Evolutionary conservation across 2,329 filamentous ascomycete genomes (phyloP), one percentile per base, ranked within the genome.

Genomic region (Aspergillus pseudoglaucus): DNA sequence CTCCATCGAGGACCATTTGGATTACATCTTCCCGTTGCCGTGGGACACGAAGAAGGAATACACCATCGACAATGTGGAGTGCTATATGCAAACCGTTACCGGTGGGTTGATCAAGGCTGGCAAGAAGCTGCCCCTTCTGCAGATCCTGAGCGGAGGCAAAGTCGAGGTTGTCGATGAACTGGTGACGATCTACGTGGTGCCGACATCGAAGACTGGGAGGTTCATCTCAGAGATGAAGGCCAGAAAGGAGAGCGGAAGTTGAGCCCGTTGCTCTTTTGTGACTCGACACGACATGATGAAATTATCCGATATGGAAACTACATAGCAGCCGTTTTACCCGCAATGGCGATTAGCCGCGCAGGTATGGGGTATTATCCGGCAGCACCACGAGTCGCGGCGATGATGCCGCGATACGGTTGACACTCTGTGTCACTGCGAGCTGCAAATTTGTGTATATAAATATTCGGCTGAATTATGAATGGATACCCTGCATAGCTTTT

Each of bases 51-150:
- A 77, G 51, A 69, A 77, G 1, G 82, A 82, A 59, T 96, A 95
- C 67, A 79, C 73, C 1, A 58, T 76, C 1, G 74, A 75, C 0
- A 74, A 70, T 1, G 88, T 95, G 4, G 90, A 95, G 57, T 93
- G 88, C 61, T 97, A 88, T 67, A 85, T 95, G 75, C 90, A 96
- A 74, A 97, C 90, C 0, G 70, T 71, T 3, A 74, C 76, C 0
- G 90, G 90, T 0, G 90, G 90, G 0, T 67, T 98, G 59, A 81
- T 95, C 60, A 96, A 95, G 73, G 84, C 90, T 18, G 91, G 93
- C 42, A 90, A 88, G 78, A 93, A 91, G 63, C 77, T 93, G 54
- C 75, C 81, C 17, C 67, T 97, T 57, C 68, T 89, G 44, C 87
- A 89, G 72, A 79, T 91, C 25, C 69, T 97, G 53, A 76, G 76